Evolutionary conservation across 2,329 filamentous ascomycete species (phyloP).

Genomic region (Teratosphaeria pseudoeucalypti): DNA sequence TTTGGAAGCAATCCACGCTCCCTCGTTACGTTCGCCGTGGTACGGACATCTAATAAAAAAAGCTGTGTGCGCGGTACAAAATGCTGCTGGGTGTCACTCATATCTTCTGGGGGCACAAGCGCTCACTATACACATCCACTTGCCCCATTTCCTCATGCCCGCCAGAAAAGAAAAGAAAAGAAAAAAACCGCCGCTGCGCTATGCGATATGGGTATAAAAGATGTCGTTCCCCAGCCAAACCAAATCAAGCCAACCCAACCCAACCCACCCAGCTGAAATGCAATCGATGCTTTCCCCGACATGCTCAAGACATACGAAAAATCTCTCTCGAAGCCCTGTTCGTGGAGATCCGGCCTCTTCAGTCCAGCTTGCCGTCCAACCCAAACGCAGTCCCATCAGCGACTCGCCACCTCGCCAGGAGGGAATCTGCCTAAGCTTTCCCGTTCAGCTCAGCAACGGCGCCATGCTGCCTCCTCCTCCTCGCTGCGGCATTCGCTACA

Average conservation of each 20-base stretch:
- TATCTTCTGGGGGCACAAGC: background rate
- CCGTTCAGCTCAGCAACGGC: background rate
- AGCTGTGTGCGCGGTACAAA: background rate
- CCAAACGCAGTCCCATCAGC: background rate
- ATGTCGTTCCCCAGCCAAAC: background rate
- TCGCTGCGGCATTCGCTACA: conserved; percentile 8
- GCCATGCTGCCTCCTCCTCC: conserved; percentile 12
- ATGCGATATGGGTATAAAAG: background rate
- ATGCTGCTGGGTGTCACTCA: background rate
- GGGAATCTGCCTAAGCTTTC: background rate
- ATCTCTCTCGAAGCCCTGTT: background rate
- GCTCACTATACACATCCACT: background rate
- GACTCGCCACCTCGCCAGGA: background rate
- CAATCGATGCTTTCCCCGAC: background rate
- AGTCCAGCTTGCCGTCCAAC: background rate
- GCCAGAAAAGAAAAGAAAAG: background rate
- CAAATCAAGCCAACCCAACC: background rate
- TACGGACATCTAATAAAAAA: background rate
- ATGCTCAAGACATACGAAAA: background rate
- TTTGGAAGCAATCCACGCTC: no score
- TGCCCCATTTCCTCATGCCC: background rate
- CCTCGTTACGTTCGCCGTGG: no score
- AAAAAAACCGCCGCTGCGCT: background rate
- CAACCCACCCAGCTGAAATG: background rate
- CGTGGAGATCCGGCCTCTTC: background rate